These are phyloP conservation scores for Fraxinus nigra DNA, from an alignment of 305 asterid species.

Conservation along the genomic window DNA sequence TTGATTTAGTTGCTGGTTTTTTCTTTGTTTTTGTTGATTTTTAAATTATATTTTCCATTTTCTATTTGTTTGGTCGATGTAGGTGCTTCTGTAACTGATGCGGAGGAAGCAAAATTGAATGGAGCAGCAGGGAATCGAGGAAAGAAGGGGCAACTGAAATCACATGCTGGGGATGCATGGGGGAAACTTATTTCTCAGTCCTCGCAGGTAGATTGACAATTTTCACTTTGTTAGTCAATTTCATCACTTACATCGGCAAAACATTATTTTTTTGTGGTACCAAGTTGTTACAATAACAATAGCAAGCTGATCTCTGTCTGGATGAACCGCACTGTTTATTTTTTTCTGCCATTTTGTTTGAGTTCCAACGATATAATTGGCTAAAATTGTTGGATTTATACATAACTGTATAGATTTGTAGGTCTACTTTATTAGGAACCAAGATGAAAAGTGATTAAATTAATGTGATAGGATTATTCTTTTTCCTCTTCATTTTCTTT, in stretches of 20 bases:
- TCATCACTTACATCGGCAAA: background rate
- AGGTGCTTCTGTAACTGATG: constrained; percentile 55
- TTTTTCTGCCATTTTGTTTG: background rate
- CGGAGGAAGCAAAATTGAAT: constrained; percentile 48
- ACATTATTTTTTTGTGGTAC: background rate
- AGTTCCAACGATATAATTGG: background rate
- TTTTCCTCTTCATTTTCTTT: background rate
- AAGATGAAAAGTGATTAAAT: background rate
- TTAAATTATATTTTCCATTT: background rate
- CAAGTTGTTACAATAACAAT: background rate
- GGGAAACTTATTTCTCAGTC: constrained; percentile 85
- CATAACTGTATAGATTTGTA: background rate
- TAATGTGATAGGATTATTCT: background rate
- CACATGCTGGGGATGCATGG: constrained; percentile 64
- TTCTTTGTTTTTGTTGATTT: background rate
- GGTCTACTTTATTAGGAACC: background rate
- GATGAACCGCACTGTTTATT: background rate
- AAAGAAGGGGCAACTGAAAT: constrained; percentile 53
- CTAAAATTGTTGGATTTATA: background rate
- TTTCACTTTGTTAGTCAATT: background rate
- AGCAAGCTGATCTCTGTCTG: background rate
- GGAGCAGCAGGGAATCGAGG: constrained; percentile 41
- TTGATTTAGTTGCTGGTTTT: constrained; percentile 16
- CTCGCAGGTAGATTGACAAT: constrained; percentile 42
- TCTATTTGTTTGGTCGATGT: background rate